These are phyloP conservation scores for Nyssa sinensis DNA, from an alignment of 148 eudicot genomes.

Conservation along the genomic window DNA sequence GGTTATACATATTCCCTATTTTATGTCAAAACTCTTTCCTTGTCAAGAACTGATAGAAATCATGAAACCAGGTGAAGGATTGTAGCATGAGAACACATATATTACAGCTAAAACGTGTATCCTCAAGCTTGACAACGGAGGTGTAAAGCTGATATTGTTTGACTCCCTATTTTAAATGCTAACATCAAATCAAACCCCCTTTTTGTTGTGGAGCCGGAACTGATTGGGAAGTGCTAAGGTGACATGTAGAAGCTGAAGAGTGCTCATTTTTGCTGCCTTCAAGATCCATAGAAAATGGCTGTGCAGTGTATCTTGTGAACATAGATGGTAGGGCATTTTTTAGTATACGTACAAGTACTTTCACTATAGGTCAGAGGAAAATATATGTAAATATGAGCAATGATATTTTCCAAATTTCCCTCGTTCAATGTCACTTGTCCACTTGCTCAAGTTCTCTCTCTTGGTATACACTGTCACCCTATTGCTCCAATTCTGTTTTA, in stretches of 20 bases:
- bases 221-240: background rate
- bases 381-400: constrained; percentile 12
- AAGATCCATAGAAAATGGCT: background rate
- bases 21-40: background rate
- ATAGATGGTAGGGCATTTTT: constrained; percentile 10
- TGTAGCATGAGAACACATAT: constrained; percentile 62
- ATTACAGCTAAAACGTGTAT: constrained; percentile 45
- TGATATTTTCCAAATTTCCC: background rate
- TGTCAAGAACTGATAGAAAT: background rate
- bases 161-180: constrained; percentile 18
- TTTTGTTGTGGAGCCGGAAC: background rate
- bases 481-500: background rate
- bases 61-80: constrained; percentile 52
- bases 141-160: constrained; percentile 33
- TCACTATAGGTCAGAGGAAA: background rate
- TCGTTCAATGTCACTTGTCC: background rate
- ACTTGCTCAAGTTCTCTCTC: background rate
- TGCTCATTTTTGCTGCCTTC: background rate
- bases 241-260: constrained; percentile 3
- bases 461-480: background rate
- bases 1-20: too few species aligned
- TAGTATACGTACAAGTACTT: background rate
- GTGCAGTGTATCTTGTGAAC: background rate
- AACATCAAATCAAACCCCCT: constrained; percentile 15
- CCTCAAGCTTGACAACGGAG: constrained; percentile 32